Conservation (phyloP, 1,284 basidiomycete species). For the Dichomitus squalens region DNA sequence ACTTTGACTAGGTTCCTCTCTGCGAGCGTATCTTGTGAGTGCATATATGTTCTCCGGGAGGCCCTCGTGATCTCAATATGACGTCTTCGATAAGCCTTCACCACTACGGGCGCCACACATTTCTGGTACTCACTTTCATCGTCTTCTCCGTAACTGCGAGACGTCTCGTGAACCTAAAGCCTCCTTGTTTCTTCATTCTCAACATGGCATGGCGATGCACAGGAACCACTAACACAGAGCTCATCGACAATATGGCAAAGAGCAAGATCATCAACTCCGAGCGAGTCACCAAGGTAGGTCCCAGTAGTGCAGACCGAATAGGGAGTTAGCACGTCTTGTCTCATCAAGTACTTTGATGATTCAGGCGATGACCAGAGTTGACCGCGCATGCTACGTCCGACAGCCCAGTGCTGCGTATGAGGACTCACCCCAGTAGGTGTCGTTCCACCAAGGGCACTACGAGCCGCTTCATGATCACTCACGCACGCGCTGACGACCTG, state of each 20-base stretch:
- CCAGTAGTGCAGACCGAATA: background rate
- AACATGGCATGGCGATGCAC: constrained; percentile 80
- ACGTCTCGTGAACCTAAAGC: background rate
- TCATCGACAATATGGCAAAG: constrained; percentile 67
- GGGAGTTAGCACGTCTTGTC: background rate
- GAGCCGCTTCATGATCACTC: background rate
- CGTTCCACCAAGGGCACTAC: constrained; percentile 29
- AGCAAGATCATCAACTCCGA: constrained; percentile 60
- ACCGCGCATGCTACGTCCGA: constrained; percentile 75
- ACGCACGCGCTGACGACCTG: background rate
- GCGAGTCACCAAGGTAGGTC: constrained; percentile 39
- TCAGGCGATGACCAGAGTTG: constrained; percentile 74
- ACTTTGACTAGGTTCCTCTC: no score
- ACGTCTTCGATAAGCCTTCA: no score
- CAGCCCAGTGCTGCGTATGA: constrained; percentile 62
- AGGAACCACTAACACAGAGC: constrained; percentile 69
- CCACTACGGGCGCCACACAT: no score
- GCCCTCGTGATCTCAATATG: no score
- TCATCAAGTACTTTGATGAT: background rate
- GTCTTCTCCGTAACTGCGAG: background rate
- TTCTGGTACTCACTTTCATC: background rate
- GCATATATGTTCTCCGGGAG: no score
- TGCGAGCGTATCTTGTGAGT: no score
- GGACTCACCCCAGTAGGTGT: constrained; percentile 75
- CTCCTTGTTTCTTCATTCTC: background rate